These are phyloP conservation scores for Eimeria mitis DNA, from an alignment of 169 alveolate species.

Conservation along the genomic window DNA sequence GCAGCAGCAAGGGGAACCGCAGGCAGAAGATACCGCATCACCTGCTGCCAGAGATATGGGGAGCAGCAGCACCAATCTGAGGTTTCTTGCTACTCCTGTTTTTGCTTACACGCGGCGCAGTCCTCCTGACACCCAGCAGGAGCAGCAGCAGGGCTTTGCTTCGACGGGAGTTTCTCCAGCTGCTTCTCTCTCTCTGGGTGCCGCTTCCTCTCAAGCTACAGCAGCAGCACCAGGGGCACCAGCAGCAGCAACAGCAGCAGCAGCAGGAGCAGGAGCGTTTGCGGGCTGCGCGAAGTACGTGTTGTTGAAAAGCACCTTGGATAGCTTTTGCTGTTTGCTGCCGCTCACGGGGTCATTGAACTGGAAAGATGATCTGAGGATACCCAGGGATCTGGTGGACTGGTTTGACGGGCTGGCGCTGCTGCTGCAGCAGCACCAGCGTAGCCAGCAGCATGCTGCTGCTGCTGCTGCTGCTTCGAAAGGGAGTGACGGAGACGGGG, in stretches of 20 bases:
- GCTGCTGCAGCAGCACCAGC: conserved; percentile 55
- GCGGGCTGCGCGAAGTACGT: conserved; percentile 73
- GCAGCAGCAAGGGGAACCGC: conserved; percentile 23
- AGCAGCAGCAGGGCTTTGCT: conserved; percentile 15
- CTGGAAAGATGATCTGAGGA: conserved; percentile 77
- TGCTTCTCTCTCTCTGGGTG: not conserved
- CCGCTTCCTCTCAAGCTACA: not conserved
- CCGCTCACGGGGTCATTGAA: conserved; percentile 78
- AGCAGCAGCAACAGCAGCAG: not conserved
- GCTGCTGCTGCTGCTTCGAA: not conserved
- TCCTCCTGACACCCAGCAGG: not conserved
- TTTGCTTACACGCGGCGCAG: conserved; percentile 18
- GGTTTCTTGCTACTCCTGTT: conserved; percentile 49
- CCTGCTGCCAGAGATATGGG: not conserved
- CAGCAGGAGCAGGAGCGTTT: not conserved
- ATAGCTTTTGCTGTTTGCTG: conserved; percentile 78
- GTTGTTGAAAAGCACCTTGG: conserved; percentile 77
- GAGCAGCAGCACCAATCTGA: conserved; percentile 34
- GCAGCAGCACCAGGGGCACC: conserved; percentile 5
- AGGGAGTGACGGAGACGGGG: not conserved
- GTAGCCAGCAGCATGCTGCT: not conserved
- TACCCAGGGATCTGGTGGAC: conserved; percentile 73
- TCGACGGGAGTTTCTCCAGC: not conserved
- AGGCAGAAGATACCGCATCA: not conserved
- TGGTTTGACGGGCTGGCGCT: conserved; percentile 79